phyloP scores from a whole-genome alignment of 2,329 filamentous ascomycete genomes.

The Botryotinia calthae region DNA sequence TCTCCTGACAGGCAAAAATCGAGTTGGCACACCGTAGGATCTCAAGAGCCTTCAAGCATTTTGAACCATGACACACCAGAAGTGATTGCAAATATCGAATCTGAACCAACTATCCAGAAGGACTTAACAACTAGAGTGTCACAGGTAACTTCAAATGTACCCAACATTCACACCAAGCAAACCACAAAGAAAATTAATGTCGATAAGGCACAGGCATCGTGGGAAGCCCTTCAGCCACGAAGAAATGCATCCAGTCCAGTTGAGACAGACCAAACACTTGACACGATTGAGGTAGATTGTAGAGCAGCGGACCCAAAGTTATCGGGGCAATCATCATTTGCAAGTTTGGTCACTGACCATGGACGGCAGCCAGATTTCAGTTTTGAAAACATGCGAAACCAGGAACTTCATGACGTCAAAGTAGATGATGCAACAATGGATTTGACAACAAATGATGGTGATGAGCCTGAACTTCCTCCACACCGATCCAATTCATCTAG shows the following conservation, averaged over 20 bases:
- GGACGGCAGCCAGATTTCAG: conserved; percentile 51
- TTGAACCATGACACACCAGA: neutral
- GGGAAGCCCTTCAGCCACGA: conserved; percentile 26
- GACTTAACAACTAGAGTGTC: neutral
- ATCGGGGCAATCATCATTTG: conserved; percentile 40
- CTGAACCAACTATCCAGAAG: neutral
- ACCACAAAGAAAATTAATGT: conserved; percentile 10
- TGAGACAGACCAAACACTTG: conserved; percentile 2
- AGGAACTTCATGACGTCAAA: conserved; percentile 23
- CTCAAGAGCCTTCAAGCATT: conserved; percentile 17
- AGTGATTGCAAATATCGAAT: neutral
- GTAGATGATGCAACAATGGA: conserved; percentile 19
- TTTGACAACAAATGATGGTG: neutral
- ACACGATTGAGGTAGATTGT: conserved; percentile 15
- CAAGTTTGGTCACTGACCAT: conserved; percentile 45
- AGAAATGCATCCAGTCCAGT: neutral
- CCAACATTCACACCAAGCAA: neutral
- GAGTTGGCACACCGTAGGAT: conserved; percentile 31
- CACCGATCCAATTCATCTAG: neutral
- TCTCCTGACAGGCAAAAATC: conserved; percentile 25
- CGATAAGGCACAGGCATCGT: conserved; percentile 27
- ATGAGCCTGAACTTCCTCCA: conserved; percentile 19
- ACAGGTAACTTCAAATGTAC: neutral
- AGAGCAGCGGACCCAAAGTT: conserved; percentile 34
- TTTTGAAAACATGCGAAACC: conserved; percentile 35